Base-by-base conservation (phyloP, 257 asterid species). In the Catharanthus roseus region DNA sequence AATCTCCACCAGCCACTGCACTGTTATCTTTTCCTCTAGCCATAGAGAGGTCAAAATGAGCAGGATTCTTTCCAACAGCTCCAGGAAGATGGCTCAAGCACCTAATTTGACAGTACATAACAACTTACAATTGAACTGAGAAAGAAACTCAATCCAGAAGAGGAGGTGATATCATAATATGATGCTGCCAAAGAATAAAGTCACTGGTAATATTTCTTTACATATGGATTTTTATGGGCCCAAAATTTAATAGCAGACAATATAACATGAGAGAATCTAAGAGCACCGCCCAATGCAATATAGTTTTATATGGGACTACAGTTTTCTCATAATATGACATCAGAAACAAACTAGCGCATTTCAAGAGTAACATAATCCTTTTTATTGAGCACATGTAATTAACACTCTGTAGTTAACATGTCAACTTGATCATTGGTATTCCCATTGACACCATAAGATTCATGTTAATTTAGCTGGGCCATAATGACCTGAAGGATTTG, bases 21-120 rank as follows among this genome's bases (percentile, higher is more conserved):
- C 81, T 77, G 67, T 85, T 68, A 82, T 78, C 64, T 39, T 71
- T 86, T 45, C 68, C 80, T 82, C 91, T 85, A 76, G 99, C 97
- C 84, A 91, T 69, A 11, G 92, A 72, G 73, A 91, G 88, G 83
- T 95, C 97, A 79, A 89, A 89, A 82, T 95, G 99, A 71, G 89
- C 90, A 77, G 95, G 89, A 81, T 80, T 79, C 54, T 83, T 91
- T 72, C 97, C 99, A 79, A 95, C 96, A 71, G 99, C 99, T 72
- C 71, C 90, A 71, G 99, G 99, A 77, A 95, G 86, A 82, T 88
- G 92, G 79, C 86, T 89, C 80, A 95, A 83, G 86, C 99, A 95
- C 96, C 99, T 95, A 76, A 62, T 70, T 60, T 68, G 42, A 34
- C 36, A 61, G 10, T 62, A 34, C 67, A 34, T 8, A 60, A 31